These are phyloP conservation scores for Candida ipomoeae DNA, from an alignment of 805 yeast species.

Conservation along the genomic window DNA sequence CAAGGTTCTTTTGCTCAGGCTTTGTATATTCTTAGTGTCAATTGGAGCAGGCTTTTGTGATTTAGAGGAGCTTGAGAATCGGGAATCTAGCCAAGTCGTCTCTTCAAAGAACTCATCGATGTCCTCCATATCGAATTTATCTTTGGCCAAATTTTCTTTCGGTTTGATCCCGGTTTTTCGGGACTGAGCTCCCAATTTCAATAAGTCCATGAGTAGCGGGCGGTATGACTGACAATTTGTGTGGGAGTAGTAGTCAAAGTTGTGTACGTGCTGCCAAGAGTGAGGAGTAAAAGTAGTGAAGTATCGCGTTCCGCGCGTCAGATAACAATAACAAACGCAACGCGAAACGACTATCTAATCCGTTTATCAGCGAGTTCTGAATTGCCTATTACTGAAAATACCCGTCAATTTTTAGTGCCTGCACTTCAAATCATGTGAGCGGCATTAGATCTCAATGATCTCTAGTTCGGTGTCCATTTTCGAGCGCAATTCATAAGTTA, in stretches of 20 bases:
- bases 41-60: neutral
- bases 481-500: slow-evolving; percentile 14
- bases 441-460: neutral
- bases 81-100: slow-evolving; percentile 7
- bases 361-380: no score
- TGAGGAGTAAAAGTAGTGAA: neutral
- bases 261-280: neutral
- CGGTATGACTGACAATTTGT: neutral
- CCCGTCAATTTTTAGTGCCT: neutral
- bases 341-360: neutral
- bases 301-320: neutral
- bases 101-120: slow-evolving; percentile 65
- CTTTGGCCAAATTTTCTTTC: slow-evolving; percentile 44
- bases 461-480: neutral
- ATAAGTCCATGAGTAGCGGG: slow-evolving; percentile 29
- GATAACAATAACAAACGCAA: neutral
- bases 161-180: slow-evolving; percentile 63
- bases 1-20: neutral
- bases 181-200: slow-evolving; percentile 54
- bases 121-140: slow-evolving; percentile 63
- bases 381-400: neutral
- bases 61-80: neutral
- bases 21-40: neutral
- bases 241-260: neutral
- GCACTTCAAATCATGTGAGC: neutral